Evolutionary conservation across 1,284 basidiomycete genomes (phyloP).

Genomic region (Cutaneotrichosporon dermatis): DNA sequence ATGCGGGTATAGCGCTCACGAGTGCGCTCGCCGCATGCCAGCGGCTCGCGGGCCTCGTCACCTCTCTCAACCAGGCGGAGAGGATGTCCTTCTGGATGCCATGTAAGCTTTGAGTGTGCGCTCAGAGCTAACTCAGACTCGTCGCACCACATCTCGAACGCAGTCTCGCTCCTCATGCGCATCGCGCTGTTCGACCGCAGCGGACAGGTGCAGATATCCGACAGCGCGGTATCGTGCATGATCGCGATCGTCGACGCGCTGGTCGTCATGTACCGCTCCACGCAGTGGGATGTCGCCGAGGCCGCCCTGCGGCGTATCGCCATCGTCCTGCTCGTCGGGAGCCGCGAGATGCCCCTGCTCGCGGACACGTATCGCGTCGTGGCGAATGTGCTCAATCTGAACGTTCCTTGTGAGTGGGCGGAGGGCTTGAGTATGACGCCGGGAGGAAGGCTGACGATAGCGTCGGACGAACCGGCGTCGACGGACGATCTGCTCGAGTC

Average conservation of each 20-base stretch:
- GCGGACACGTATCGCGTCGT: slow-evolving; percentile 16
- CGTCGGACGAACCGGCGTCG: neutral
- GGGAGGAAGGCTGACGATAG: neutral
- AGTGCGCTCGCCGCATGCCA: slow-evolving; percentile 16
- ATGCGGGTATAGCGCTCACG: slow-evolving; percentile 8
- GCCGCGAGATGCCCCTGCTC: slow-evolving; percentile 16
- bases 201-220: neutral
- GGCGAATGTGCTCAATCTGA: slow-evolving; percentile 8
- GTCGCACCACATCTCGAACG: slow-evolving; percentile 32
- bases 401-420: neutral
- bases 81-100: slow-evolving; percentile 32
- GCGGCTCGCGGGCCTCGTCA: slow-evolving; percentile 18
- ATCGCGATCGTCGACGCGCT: neutral
- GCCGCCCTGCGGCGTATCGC: slow-evolving; percentile 30
- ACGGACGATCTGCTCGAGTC: slow-evolving; percentile 8
- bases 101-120: slow-evolving; percentile 21
- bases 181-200: slow-evolving; percentile 13
- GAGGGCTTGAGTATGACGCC: neutral
- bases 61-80: slow-evolving; percentile 15
- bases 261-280: neutral
- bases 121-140: slow-evolving; percentile 21
- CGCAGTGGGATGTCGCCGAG: slow-evolving; percentile 31
- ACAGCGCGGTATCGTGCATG: neutral
- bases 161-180: slow-evolving; percentile 26
- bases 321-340: slow-evolving; percentile 17